phyloP scores from a whole-genome alignment of 2,329 filamentous ascomycete species.

The Cadophora sp. region DNA sequence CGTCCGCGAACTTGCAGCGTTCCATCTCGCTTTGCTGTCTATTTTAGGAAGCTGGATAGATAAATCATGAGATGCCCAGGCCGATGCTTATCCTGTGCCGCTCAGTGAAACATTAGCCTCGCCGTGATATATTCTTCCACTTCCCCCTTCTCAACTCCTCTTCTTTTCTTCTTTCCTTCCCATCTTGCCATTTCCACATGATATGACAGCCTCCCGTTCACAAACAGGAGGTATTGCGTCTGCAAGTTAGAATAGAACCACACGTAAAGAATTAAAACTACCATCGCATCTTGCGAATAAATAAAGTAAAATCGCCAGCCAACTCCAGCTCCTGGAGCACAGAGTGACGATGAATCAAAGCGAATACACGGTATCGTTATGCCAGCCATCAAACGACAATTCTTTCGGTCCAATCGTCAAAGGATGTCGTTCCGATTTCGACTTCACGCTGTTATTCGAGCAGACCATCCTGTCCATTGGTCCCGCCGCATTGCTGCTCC shows the following conservation, averaged over 20 bases:
- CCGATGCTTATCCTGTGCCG: not conserved
- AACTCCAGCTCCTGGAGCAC: not conserved
- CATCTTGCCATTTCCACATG: conserved; percentile 14
- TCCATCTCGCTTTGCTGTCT: not conserved
- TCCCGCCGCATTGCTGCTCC: conserved; percentile 27
- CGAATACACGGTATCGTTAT: conserved; percentile 24
- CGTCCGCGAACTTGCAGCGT: not conserved
- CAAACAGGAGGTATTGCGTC: not conserved
- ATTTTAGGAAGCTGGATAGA: conserved; percentile 10
- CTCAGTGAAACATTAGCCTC: not conserved
- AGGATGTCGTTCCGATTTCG: conserved; percentile 33
- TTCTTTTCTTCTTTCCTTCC: not conserved
- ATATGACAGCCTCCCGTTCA: not conserved
- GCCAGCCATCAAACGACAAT: conserved; percentile 27
- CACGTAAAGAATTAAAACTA: conserved; percentile 13
- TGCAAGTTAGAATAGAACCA: not conserved
- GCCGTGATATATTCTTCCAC: not conserved
- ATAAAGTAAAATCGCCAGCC: not conserved
- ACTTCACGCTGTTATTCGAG: conserved; percentile 36
- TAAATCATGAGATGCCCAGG: not conserved
- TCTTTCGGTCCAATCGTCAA: conserved; percentile 30
- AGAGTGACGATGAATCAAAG: conserved; percentile 10
- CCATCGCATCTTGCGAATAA: conserved; percentile 15
- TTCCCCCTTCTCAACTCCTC: not conserved
- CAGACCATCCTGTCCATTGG: conserved; percentile 31